A percentile compares a stretch with the other conserved stretches of the same genome.
Evolutionary conservation across 192 early-diverging fungal genomes (phyloP).

Genomic region (Linnemannia schmuckeri): DNA sequence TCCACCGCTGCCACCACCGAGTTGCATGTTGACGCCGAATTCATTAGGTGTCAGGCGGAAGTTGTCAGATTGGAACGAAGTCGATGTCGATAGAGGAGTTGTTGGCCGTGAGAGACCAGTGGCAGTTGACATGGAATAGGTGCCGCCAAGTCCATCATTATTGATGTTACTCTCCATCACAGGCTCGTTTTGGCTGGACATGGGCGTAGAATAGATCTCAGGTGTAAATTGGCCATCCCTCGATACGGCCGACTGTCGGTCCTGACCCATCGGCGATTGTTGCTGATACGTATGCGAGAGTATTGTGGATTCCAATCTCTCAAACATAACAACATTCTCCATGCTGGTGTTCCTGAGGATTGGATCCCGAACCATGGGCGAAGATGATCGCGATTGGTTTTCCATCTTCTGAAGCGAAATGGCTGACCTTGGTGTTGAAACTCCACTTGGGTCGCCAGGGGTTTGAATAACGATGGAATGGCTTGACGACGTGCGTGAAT

Average conservation of each 20-base stretch:
- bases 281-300: neutral
- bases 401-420: neutral
- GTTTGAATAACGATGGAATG: neutral
- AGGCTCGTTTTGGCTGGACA: neutral
- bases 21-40: neutral
- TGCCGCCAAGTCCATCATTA: neutral
- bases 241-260: neutral
- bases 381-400: neutral
- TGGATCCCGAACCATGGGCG: neutral
- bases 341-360: slow-evolving; percentile 6
- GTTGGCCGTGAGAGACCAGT: neutral
- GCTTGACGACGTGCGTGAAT: neutral
- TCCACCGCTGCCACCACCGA: neutral
- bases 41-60: neutral
- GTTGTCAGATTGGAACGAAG: slow-evolving; percentile 1
- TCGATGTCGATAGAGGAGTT: neutral
- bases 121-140: neutral
- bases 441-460: neutral
- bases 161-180: neutral
- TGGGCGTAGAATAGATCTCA: slow-evolving; percentile 12
- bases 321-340: neutral
- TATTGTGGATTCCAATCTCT: neutral
- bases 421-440: neutral
- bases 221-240: neutral
- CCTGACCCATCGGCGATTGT: neutral